A percentile compares a stretch with the other conserved stretches of the same genome.
Conservation (phyloP, 371 early-diverging fungal genomes). For the Batrachochytrium dendrobatidis region DNA sequence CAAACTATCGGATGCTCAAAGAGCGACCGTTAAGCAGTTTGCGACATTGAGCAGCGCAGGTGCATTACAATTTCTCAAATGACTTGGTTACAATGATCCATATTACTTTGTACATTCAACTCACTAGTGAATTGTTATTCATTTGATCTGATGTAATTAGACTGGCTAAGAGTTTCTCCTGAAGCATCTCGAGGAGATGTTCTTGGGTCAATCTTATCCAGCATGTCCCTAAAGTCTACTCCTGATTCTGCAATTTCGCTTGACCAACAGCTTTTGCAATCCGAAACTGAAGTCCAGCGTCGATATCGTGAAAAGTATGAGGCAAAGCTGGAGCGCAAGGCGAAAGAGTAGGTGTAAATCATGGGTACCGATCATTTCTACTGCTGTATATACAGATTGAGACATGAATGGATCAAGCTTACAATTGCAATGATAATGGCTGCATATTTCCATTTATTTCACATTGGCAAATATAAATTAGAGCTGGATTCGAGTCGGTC, state of each 20-base stretch:
- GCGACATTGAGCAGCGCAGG: background rate
- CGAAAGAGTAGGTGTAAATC: conserved; percentile 18
- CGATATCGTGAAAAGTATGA: conserved; percentile 22
- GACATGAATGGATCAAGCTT: too few species aligned
- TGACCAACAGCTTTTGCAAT: background rate
- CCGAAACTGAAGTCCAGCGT: background rate
- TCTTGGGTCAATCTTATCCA: background rate
- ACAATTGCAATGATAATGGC: too few species aligned
- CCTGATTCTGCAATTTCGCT: background rate
- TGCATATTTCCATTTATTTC: background rate
- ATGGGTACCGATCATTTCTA: too few species aligned
- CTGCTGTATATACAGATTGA: background rate
- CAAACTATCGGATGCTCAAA: background rate
- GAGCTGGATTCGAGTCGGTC: conserved; percentile 31
- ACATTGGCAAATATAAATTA: background rate
- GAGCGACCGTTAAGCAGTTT: background rate
- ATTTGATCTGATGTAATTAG: background rate
- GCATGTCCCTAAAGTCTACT: background rate
- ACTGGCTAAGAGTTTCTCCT: background rate
- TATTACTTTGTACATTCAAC: background rate
- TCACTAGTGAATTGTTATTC: background rate
- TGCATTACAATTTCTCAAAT: background rate
- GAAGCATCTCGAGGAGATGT: background rate
- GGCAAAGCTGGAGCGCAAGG: conserved; percentile 24
- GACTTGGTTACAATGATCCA: background rate